Evolutionary conservation across 2,329 filamentous ascomycete genomes (phyloP).

Genomic region (Cladosporium sp.): DNA sequence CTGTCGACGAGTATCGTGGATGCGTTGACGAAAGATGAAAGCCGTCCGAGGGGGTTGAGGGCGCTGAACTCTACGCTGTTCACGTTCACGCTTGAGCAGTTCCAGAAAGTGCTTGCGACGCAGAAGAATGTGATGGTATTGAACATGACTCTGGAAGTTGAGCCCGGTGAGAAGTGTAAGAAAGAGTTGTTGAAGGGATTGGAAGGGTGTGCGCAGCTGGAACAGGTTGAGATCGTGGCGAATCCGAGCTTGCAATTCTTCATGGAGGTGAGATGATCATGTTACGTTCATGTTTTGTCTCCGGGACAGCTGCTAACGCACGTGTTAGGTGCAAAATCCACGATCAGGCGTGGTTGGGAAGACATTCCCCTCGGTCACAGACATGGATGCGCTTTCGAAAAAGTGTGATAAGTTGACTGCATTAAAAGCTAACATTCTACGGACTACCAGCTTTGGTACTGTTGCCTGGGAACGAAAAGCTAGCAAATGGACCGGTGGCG

Average conservation of each 20-base stretch:
- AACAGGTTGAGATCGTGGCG: conserved; percentile 39
- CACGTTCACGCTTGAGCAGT: conserved; percentile 33
- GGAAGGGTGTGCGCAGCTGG: conserved; percentile 28
- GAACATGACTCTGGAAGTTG: conserved; percentile 35
- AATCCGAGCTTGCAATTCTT: conserved; percentile 36
- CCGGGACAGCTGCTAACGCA: background rate
- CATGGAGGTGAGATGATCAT: conserved; percentile 31
- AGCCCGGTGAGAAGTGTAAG: conserved; percentile 33
- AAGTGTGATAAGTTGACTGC: conserved; percentile 33
- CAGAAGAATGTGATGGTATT: conserved; percentile 38
- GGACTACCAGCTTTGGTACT: conserved; percentile 30
- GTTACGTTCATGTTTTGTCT: background rate
- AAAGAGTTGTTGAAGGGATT: conserved; percentile 32
- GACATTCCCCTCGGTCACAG: conserved; percentile 32
- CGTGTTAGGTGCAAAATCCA: conserved; percentile 26
- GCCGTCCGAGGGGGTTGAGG: conserved; percentile 30
- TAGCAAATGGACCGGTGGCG: conserved; percentile 25
- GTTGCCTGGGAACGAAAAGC: conserved; percentile 31
- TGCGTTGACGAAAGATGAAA: conserved; percentile 32
- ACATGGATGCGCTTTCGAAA: conserved; percentile 31
- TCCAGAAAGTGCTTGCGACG: conserved; percentile 32
- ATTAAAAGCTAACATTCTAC: conserved; percentile 36
- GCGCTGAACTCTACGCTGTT: conserved; percentile 42
- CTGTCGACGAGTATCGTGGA: conserved; percentile 27
- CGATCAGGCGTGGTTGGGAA: conserved; percentile 26